These are phyloP conservation scores for Colletotrichum navitas DNA, from an alignment of 2,329 filamentous ascomycete species.

Conservation along the genomic window DNA sequence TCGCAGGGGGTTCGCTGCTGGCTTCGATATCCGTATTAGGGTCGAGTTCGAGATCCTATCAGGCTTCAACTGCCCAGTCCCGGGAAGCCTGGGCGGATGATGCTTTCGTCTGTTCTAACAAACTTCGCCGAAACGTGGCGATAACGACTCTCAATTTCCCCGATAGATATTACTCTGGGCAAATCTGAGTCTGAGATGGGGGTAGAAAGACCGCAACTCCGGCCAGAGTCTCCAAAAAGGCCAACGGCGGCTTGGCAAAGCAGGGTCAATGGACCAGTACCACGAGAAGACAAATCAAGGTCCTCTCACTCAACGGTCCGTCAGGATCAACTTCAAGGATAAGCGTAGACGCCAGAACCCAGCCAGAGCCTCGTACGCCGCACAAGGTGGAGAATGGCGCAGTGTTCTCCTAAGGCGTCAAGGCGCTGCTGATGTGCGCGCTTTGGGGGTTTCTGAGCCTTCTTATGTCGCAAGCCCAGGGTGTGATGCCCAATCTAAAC, in stretches of 20 bases:
- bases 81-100: conserved; percentile 23
- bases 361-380: conserved; percentile 28
- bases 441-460: neutral
- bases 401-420: conserved; percentile 13
- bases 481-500: conserved; percentile 20
- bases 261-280: neutral
- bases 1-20: conserved; percentile 24
- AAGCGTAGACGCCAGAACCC: conserved; percentile 13
- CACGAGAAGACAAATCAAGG: neutral
- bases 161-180: conserved; percentile 28
- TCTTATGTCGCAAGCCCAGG: conserved; percentile 19
- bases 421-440: conserved; percentile 11
- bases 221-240: conserved; percentile 15
- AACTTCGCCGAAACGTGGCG: conserved; percentile 13
- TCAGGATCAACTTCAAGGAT: conserved; percentile 1
- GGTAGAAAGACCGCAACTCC: conserved; percentile 1
- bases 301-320: neutral
- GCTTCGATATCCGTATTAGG: conserved; percentile 22
- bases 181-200: conserved; percentile 23
- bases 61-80: conserved; percentile 20
- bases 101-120: conserved; percentile 17
- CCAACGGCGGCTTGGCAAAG: conserved; percentile 1
- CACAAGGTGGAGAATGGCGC: conserved; percentile 25
- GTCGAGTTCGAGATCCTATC: conserved; percentile 19
- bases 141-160: conserved; percentile 19